phyloP scores from a whole-genome alignment of 1,284 basidiomycete genomes.

The Moniliella sp. region DNA sequence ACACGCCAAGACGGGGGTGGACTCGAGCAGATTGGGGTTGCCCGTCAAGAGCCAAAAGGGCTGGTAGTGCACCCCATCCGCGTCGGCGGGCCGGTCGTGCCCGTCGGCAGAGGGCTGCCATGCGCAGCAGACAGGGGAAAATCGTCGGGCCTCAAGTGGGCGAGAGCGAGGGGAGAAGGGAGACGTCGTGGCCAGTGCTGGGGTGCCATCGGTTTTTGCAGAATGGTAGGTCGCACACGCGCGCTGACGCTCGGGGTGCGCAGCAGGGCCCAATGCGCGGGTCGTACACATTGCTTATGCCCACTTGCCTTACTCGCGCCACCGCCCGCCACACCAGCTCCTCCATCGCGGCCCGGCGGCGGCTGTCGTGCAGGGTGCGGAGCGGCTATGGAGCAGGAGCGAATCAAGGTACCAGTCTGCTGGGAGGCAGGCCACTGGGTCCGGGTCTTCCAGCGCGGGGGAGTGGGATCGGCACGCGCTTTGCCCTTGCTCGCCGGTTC shows the following conservation, averaged over 20 bases:
- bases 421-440: no score
- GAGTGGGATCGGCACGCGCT: no score
- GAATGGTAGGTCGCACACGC: slow-evolving; percentile 9
- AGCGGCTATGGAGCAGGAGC: slow-evolving; percentile 22
- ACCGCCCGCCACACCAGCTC: slow-evolving; percentile 15
- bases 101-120: no score
- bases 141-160: slow-evolving; percentile 20
- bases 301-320: slow-evolving; percentile 18
- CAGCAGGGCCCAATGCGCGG: slow-evolving; percentile 17
- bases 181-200: slow-evolving; percentile 27
- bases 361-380: slow-evolving; percentile 15
- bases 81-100: neutral
- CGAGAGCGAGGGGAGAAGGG: slow-evolving; percentile 15
- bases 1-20: slow-evolving; percentile 8
- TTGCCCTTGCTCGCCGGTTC: no score
- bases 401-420: slow-evolving; percentile 19
- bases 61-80: slow-evolving; percentile 8
- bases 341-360: slow-evolving; percentile 26
- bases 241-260: slow-evolving; percentile 1
- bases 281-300: slow-evolving; percentile 24
- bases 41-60: slow-evolving; percentile 30
- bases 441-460: no score
- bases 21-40: slow-evolving; percentile 5
- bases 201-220: slow-evolving; percentile 31
- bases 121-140: no score